Evolutionary conservation across 2,329 filamentous ascomycete species (phyloP).

Genomic region (Sporothrix humicola): DNA sequence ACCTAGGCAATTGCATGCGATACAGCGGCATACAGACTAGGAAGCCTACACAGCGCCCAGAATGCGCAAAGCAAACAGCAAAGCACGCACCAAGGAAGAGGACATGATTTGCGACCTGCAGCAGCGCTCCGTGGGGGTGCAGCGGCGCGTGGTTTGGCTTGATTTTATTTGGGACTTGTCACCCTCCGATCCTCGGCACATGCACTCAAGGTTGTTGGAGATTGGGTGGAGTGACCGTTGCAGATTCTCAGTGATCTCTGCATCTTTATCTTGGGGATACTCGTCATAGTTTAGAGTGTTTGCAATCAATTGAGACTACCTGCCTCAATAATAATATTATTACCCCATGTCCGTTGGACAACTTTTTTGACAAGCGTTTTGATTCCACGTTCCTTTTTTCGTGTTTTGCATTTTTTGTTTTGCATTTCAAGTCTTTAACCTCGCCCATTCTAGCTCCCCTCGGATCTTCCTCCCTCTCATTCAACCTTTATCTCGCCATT

Average conservation of each 20-base stretch:
- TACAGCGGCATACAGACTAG: not conserved
- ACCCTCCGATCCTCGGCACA: conserved; percentile 5
- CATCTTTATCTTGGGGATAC: not conserved
- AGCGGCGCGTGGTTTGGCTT: not conserved
- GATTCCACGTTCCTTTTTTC: not conserved
- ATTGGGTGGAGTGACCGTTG: not conserved
- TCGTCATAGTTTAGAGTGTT: no score
- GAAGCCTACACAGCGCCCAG: not conserved
- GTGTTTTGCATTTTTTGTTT: no score
- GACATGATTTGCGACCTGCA: conserved; percentile 2
- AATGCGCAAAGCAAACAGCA: not conserved
- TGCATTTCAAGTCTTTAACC: no score
- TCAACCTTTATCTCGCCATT: conserved; percentile 3
- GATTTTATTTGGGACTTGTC: no score
- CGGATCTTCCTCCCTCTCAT: not conserved
- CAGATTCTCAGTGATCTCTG: not conserved
- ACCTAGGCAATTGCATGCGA: not conserved
- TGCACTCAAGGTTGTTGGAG: no score
- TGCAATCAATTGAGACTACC: no score
- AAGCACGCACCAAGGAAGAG: not conserved
- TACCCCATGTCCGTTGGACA: no score
- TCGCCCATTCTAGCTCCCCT: not conserved
- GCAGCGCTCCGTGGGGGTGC: conserved; percentile 1
- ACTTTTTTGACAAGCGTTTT: no score
- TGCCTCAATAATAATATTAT: no score